phyloP scores from a whole-genome alignment of 257 asterid genomes.

The Primulina eburnea region DNA sequence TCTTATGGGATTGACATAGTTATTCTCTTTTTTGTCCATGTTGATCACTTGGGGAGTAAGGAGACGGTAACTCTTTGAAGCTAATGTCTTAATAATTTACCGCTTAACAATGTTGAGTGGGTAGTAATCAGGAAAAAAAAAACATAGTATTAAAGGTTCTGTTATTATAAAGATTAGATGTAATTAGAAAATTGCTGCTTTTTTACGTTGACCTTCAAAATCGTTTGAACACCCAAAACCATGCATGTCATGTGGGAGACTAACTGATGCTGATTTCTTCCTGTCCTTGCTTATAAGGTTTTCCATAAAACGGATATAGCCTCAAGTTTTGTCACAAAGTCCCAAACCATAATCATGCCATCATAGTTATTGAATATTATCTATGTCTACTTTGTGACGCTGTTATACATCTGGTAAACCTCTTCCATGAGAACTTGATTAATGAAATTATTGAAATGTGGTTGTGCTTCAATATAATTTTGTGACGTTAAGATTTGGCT shows the following conservation, averaged over 20 bases:
- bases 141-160: slow-evolving; percentile 4
- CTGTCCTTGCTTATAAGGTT: neutral
- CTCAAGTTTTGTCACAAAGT: neutral
- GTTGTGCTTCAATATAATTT: neutral
- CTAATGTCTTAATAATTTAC: neutral
- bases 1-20: neutral
- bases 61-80: neutral
- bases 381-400: neutral
- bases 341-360: neutral
- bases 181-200: too few relatives aligned
- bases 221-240: slow-evolving; percentile 8
- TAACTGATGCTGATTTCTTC: neutral
- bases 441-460: neutral
- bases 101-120: neutral
- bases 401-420: too few relatives aligned
- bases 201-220: neutral
- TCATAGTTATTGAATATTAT: neutral
- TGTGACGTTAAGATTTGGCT: neutral
- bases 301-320: slow-evolving; percentile 4
- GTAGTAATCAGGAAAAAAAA: neutral
- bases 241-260: slow-evolving; percentile 2
- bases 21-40: neutral
- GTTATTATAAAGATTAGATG: slow-evolving; percentile 4
- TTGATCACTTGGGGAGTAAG: neutral
- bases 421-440: neutral